phyloP scores from a whole-genome alignment of 2,329 filamentous ascomycete genomes.

The Fusarium sp. region DNA sequence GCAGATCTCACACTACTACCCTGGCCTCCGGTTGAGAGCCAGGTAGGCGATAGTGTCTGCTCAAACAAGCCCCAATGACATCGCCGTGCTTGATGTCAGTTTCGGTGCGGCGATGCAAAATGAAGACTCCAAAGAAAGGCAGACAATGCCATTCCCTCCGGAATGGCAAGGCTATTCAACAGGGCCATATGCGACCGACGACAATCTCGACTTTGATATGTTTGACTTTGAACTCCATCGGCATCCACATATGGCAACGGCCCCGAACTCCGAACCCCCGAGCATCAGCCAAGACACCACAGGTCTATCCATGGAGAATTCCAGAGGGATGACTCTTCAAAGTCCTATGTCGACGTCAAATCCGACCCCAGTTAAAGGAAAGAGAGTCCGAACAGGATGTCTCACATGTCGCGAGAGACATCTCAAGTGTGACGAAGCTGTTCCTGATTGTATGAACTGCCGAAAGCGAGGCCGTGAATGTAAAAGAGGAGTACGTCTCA shows the following conservation, averaged over 20 bases:
- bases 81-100: constrained; percentile 35
- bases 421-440: constrained; percentile 87
- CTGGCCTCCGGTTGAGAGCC: constrained; percentile 23
- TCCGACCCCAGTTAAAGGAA: constrained; percentile 57
- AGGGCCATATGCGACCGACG: constrained; percentile 11
- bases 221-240: constrained; percentile 12
- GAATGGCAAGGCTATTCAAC: constrained; percentile 29
- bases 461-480: constrained; percentile 87
- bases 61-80: constrained; percentile 25
- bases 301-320: constrained; percentile 7
- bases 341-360: constrained; percentile 14
- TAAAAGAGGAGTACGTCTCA: constrained; percentile 86
- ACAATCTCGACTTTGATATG: constrained; percentile 1
- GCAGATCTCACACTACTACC: constrained; percentile 2
- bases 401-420: constrained; percentile 90
- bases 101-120: constrained; percentile 43
- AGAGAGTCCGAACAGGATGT: constrained; percentile 88
- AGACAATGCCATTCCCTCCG: constrained; percentile 23
- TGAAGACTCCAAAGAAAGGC: constrained; percentile 32
- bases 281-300: constrained; percentile 8
- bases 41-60: constrained; percentile 28
- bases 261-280: constrained; percentile 16
- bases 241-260: constrained; percentile 7
- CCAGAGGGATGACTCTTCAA: constrained; percentile 24
- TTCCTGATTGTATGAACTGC: constrained; percentile 78